These are phyloP conservation scores for Pseudotulostoma volvatum DNA, from an alignment of 495 filamentous ascomycete genomes.

Conservation along the genomic window DNA sequence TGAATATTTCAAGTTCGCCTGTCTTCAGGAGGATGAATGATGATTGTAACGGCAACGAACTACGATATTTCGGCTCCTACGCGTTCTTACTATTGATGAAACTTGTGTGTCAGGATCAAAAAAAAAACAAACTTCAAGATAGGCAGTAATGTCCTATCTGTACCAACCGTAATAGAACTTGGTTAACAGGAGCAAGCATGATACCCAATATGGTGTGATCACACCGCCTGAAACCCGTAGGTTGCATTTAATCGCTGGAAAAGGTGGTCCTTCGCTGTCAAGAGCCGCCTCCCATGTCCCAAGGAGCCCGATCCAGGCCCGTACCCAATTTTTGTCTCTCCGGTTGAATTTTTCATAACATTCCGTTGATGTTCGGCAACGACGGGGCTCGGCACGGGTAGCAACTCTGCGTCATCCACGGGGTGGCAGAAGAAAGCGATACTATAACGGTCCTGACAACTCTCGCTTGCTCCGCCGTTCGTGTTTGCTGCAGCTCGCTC, in stretches of 20 bases:
- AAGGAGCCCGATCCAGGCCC: slow-evolving; percentile 23
- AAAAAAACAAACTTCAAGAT: too few species aligned
- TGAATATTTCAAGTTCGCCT: too few species aligned
- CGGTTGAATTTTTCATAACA: slow-evolving; percentile 7
- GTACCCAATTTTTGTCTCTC: slow-evolving; percentile 23
- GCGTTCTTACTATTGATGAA: too few species aligned
- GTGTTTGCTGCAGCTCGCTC: slow-evolving; percentile 10
- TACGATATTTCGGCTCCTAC: too few species aligned
- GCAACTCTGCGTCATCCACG: slow-evolving; percentile 48
- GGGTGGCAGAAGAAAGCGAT: slow-evolving; percentile 92
- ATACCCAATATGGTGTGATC: too few species aligned
- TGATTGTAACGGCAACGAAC: too few species aligned
- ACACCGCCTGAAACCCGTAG: slow-evolving; percentile 45
- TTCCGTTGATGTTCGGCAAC: slow-evolving; percentile 27
- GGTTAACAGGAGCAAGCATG: too few species aligned
- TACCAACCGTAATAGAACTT: too few species aligned
- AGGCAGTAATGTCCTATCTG: too few species aligned
- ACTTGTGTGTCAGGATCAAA: too few species aligned
- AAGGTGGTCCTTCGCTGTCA: slow-evolving; percentile 80
- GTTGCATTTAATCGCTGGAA: slow-evolving; percentile 56
- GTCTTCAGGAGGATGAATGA: too few species aligned
- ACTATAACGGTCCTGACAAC: slow-evolving; percentile 60
- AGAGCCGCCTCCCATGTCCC: slow-evolving; percentile 34
- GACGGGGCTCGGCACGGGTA: slow-evolving; percentile 54
- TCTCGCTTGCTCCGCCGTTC: slow-evolving; percentile 13